Evolutionary conservation across 75 land plant genomes (phyloP), one percentile per base, ranked within the genome.

Genomic region (Ceratopteris richardii): DNA sequence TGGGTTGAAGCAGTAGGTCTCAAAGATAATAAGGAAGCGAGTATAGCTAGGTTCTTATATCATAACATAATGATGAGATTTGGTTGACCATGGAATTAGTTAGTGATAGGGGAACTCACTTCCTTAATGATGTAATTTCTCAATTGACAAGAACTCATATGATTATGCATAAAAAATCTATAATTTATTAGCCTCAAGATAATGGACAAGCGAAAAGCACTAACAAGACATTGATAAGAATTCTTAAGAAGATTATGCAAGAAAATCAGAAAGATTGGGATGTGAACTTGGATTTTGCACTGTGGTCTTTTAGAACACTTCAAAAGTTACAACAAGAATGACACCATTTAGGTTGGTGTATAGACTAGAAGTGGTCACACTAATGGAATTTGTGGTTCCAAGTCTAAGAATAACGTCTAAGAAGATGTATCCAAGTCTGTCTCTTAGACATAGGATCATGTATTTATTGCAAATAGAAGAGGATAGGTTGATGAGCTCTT

Each of bases 1-100:
- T 61, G 58, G 72, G 65, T 56, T 0, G 65, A 69, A 54, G 65
- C 65, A 2, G 0, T 41, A 29, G 44, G 61, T 1, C 23, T 28
- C 1, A 25, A 40, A 19, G 40, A 51, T 24, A 54, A 25, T 17
- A 56, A 31, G 0, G 54, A 37, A 0, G 4, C 16, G 0, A 18
- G 29, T 31, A 29, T 28, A 3, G 17, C 66, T 6, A 63, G 63
- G 30, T 63, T 70, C 22, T 18, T 58, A 22, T 42, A 40, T 14
- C 39, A 69, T n/a, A 28, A 62, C 14, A 61, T 69, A 7, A 40
- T 54, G 20, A 29, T 18, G 1, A 20, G 36, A 0, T 69, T 29
- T 44, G 65, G 65, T 0, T 54, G 0, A 0, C 72, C 51, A 7
- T 29, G 7, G 50, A 19, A 9, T 20, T 62, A 1, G 54, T 62